Evolutionary conservation across 768 basidiomycete genomes (phyloP).

Genomic region (Mycena vulgaris): DNA sequence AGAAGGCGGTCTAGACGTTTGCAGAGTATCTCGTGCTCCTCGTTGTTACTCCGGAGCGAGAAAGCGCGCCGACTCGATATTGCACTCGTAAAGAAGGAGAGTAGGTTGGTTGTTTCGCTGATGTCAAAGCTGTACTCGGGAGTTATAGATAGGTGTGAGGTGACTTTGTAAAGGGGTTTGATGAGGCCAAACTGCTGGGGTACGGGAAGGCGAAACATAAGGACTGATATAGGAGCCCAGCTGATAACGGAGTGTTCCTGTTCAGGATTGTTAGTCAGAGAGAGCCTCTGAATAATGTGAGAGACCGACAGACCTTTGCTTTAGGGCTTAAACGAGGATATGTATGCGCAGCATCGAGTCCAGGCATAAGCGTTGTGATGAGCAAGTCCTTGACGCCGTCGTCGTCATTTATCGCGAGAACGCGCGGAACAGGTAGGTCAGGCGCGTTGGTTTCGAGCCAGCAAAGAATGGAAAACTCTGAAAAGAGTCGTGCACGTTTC

Average conservation of each 20-base stretch:
- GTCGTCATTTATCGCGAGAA: slow-evolving; percentile 25
- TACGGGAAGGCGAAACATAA: slow-evolving; percentile 5
- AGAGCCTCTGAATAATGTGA: neutral
- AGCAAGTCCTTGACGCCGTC: slow-evolving; percentile 7
- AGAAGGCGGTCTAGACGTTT: slow-evolving; percentile 11
- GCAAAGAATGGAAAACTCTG: slow-evolving; percentile 13
- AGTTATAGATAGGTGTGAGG: neutral
- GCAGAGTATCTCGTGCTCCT: slow-evolving; percentile 1
- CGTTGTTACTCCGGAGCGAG: slow-evolving; percentile 10
- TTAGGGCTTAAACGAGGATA: slow-evolving; percentile 11
- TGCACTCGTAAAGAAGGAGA: slow-evolving; percentile 12
- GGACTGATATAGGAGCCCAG: slow-evolving; percentile 9
- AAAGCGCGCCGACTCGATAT: slow-evolving; percentile 11
- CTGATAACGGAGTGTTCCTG: slow-evolving; percentile 20
- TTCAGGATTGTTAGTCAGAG: neutral
- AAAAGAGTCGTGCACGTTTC: slow-evolving; percentile 7
- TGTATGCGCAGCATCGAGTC: slow-evolving; percentile 10
- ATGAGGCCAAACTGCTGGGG: slow-evolving; percentile 13
- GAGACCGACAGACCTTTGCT: neutral
- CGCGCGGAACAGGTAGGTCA: slow-evolving; percentile 2
- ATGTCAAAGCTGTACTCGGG: slow-evolving; percentile 7
- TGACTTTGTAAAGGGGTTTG: neutral
- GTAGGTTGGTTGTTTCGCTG: neutral
- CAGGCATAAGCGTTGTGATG: slow-evolving; percentile 10
- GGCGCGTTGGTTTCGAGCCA: slow-evolving; percentile 21